Evolutionary conservation across 139 green algal species (phyloP), one percentile per base, ranked within the genome.

Genomic region (Edaphochlamys debaryana): DNA sequence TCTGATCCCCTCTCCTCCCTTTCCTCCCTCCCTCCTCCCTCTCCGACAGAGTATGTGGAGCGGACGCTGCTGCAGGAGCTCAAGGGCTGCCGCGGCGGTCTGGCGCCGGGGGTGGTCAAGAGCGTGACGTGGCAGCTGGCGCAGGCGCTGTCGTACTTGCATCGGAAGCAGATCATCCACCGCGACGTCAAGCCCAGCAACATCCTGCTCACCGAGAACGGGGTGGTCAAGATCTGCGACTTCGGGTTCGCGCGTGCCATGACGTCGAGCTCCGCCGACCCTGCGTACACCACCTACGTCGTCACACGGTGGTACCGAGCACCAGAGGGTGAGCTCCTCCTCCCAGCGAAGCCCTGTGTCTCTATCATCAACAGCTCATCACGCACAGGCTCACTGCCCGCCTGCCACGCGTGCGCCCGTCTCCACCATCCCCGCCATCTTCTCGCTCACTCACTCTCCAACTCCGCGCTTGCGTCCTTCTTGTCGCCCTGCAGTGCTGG

Each of bases 301-400:
- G 90, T 94, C 76, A 98, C 94, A 0, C 89, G 94, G 0, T 98
- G 94, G 95, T 98, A 98, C 80, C 84, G 92, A 5, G 77, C 93
- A 0, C 95, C 95, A 9, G 95, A 98, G 69, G 75, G 75, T 81
- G 60, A 63, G 54, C 45, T n/a, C n/a, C n/a, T n/a, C n/a, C n/a
- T n/a, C n/a, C n/a, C n/a, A n/a, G n/a, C n/a, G n/a, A n/a, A n/a
- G n/a, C n/a, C n/a, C n/a, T n/a, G n/a, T n/a, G n/a, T n/a, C n/a
- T n/a, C n/a, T n/a, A n/a, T n/a, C n/a, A n/a, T 13, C 50, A 25
- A 17, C 50, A 58, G 13, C 50, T 58, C 50, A 58, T 58, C 50
- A 17, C 50, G 15, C 13, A n/a, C n/a, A n/a, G n/a, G n/a, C n/a
- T n/a, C n/a, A n/a, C n/a, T n/a, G n/a, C n/a, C n/a, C n/a, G n/a